Evolutionary conservation across 768 basidiomycete genomes (phyloP).

Genomic region (Royoungia palumana): DNA sequence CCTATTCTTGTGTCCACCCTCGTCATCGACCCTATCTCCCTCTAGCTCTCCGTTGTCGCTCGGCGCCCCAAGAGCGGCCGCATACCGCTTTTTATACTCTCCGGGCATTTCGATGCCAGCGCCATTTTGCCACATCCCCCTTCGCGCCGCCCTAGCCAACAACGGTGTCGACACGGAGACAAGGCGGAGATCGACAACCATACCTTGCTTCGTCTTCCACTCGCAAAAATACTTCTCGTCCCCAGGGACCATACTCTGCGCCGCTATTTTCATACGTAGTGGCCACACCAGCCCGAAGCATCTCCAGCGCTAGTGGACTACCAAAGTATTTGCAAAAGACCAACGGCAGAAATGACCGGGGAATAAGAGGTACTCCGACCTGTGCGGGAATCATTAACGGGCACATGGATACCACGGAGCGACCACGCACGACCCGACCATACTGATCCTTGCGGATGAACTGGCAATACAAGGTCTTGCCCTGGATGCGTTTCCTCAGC

Average conservation of each 20-base stretch:
- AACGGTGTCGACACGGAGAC: neutral
- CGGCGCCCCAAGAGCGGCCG: slow-evolving; percentile 18
- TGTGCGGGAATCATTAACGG: slow-evolving; percentile 26
- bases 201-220: slow-evolving; percentile 69
- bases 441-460: slow-evolving; percentile 80
- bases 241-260: slow-evolving; percentile 73
- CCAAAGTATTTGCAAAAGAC: slow-evolving; percentile 38
- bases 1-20: neutral
- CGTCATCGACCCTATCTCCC: neutral
- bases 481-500: slow-evolving; percentile 55
- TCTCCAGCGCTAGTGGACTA: slow-evolving; percentile 58
- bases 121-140: slow-evolving; percentile 75
- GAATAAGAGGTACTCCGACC: slow-evolving; percentile 62
- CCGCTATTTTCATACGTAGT: slow-evolving; percentile 74
- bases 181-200: slow-evolving; percentile 14
- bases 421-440: slow-evolving; percentile 61
- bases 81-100: slow-evolving; percentile 74
- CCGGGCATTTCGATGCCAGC: slow-evolving; percentile 61
- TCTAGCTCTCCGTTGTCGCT: neutral
- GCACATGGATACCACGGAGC: neutral
- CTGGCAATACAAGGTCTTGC: slow-evolving; percentile 67
- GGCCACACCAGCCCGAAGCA: slow-evolving; percentile 78
- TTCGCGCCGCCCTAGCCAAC: slow-evolving; percentile 46
- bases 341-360: slow-evolving; percentile 51
- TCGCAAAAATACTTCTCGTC: slow-evolving; percentile 59